Base-by-base conservation (phyloP, 2,329 filamentous ascomycete species). In the Phialemoniopsis sp. region DNA sequence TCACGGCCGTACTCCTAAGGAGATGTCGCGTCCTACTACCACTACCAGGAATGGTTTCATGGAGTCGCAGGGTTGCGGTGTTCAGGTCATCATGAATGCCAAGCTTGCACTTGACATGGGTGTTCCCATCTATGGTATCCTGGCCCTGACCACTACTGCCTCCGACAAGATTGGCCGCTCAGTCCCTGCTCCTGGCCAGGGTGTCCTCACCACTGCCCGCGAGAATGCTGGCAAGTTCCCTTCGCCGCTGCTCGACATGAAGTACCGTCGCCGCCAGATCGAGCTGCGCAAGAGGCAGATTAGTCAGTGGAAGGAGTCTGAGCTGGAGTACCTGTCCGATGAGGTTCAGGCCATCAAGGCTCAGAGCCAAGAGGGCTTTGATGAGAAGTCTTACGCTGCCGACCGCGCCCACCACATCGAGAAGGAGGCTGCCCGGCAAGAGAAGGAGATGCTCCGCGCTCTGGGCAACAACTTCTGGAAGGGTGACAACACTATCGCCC, bases 391-490 rank as follows among this genome's bases (percentile, higher is more conserved):
- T 53, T 98, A 95, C 64, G 76, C 89, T 50, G 77, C 89, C 51
- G 88, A 95, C 53, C 88, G 93, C 47, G 82, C 87, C 32, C 66
- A 75, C 39, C 91, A 97, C 63, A 91, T 97, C 53, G 86, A 94
- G 63, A 85, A 75, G 59, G 88, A 98, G 67, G 89, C 91, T 37
- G 73, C 77, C 49, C 82, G 93, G 50, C 91, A 98, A 64, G 89
- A 91, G 68, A 94, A 90, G 69, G 91, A 97, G 50, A 88, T 91
- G 14, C 80, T 95, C 46, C 84, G 83, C 66, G 95, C 89, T 67
- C 80, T 95, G 53, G 93, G 94, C 60, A 98, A 98, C 76, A 89
- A 87, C 68, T 98, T 98, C 80, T 98, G 94, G 93, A 96, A 93
- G 76, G 84, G 88, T 57, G 91, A 98, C 60, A 73, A 89, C 32